Percentiles rank a stretch among this genome's conserved stretches.
Evolutionary conservation across 2,329 filamentous ascomycete species (phyloP).

Genomic region (Claviceps sp.): DNA sequence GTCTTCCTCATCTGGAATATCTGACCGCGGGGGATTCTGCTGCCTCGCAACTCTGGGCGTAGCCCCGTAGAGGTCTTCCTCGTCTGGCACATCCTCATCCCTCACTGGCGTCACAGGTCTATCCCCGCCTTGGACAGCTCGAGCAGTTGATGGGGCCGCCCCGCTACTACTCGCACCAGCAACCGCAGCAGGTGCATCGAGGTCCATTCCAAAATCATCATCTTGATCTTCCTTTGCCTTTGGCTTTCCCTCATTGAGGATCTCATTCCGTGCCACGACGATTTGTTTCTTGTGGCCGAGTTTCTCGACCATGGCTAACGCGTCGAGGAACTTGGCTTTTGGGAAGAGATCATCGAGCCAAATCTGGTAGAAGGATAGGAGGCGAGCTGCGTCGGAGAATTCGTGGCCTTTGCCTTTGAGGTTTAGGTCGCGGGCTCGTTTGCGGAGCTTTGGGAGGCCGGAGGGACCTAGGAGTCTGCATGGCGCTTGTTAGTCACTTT

Average conservation of each 20-base stretch:
- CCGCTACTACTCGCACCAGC: slow-evolving; percentile 12
- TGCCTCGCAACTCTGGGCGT: too few relatives aligned
- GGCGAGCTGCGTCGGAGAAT: slow-evolving; percentile 71
- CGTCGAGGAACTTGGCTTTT: slow-evolving; percentile 86
- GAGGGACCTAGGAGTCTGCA: slow-evolving; percentile 63
- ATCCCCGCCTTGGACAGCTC: neutral
- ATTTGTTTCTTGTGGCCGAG: slow-evolving; percentile 74
- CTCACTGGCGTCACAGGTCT: slow-evolving; percentile 14
- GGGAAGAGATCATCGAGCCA: slow-evolving; percentile 97
- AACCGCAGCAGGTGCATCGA: slow-evolving; percentile 8
- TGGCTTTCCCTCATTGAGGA: slow-evolving; percentile 67
- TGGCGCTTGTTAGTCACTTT: neutral
- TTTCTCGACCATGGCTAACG: slow-evolving; percentile 82
- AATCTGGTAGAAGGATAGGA: slow-evolving; percentile 84
- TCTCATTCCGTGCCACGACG: slow-evolving; percentile 60
- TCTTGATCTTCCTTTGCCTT: slow-evolving; percentile 20
- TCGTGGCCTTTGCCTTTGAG: slow-evolving; percentile 94
- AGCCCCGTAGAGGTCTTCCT: slow-evolving; percentile 36
- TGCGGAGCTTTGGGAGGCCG: slow-evolving; percentile 72
- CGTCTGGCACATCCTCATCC: slow-evolving; percentile 18
- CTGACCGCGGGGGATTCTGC: neutral
- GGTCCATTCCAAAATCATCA: slow-evolving; percentile 13
- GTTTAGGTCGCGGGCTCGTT: slow-evolving; percentile 55
- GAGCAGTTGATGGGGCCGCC: slow-evolving; percentile 10
- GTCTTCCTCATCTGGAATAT: too few relatives aligned